phyloP scores from a whole-genome alignment of 2,329 filamentous ascomycete species.

The Coniochaeta ligniaria region DNA sequence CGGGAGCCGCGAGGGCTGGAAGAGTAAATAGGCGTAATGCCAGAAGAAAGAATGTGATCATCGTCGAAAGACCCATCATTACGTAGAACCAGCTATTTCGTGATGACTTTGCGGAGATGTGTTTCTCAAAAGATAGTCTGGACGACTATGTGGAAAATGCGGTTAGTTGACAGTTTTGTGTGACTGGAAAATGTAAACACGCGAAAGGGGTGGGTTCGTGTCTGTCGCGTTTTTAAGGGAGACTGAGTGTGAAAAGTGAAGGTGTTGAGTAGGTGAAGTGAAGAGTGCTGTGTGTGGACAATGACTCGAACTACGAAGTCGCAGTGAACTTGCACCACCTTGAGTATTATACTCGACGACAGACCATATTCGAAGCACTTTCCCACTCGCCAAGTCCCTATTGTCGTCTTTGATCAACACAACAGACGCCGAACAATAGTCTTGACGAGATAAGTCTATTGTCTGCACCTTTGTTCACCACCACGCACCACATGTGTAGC shows the following conservation, averaged over 20 bases:
- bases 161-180: constrained; percentile 4
- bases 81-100: constrained; percentile 24
- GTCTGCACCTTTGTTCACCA: background rate
- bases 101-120: constrained; percentile 8
- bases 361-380: background rate
- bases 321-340: background rate
- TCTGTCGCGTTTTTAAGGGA: background rate
- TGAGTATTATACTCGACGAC: background rate
- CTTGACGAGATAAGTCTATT: background rate
- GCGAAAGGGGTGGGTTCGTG: background rate
- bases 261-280: background rate
- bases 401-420: background rate
- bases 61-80: constrained; percentile 36
- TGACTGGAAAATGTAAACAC: background rate
- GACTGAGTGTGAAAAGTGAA: background rate
- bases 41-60: constrained; percentile 33
- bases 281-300: background rate
- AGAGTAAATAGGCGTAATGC: constrained; percentile 33
- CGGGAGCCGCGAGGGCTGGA: constrained; percentile 23
- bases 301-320: background rate
- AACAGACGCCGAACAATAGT: background rate
- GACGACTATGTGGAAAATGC: background rate
- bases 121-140: background rate
- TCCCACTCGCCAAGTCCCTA: background rate
- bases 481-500: background rate